Evolutionary conservation across 805 yeast species (phyloP).

Genomic region (Candida vartiovaarae): DNA sequence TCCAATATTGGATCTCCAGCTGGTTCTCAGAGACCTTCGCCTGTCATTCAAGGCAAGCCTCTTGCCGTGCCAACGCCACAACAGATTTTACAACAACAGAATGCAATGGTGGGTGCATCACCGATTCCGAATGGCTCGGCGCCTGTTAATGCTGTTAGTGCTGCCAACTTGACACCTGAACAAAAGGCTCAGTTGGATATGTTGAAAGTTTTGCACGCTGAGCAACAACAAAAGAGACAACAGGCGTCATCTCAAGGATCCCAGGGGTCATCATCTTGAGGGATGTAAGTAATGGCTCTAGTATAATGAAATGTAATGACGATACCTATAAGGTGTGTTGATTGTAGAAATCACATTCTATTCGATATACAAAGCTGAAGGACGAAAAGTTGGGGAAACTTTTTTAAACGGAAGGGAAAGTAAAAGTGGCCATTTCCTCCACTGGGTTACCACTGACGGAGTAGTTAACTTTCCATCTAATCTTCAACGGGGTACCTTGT

Average conservation of each 20-base stretch:
- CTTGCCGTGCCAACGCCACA: constrained; percentile 32
- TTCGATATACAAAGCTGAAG: too few relatives aligned
- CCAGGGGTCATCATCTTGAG: too few relatives aligned
- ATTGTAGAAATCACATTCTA: too few relatives aligned
- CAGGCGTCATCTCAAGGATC: constrained; percentile 5
- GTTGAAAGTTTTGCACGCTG: constrained; percentile 21
- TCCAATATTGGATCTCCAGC: constrained; percentile 2
- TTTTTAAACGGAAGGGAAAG: constrained; percentile 12
- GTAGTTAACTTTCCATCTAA: constrained; percentile 71
- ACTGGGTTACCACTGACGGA: constrained; percentile 36
- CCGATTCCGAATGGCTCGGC: constrained; percentile 12
- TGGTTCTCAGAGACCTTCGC: constrained; percentile 5
- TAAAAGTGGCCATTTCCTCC: constrained; percentile 53
- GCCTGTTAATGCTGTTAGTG: constrained; percentile 1
- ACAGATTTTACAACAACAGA: constrained; percentile 30
- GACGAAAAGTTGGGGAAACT: too few relatives aligned
- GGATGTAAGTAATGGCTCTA: too few relatives aligned
- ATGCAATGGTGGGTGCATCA: constrained; percentile 25
- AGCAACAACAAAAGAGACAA: constrained; percentile 22
- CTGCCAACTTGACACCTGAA: constrained; percentile 19
- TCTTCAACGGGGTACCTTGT: constrained; percentile 42
- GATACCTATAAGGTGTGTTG: too few relatives aligned
- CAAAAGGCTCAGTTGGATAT: constrained; percentile 25
- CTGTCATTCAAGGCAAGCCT: constrained; percentile 6
- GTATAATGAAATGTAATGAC: too few relatives aligned